Evolutionary conservation across 306 rosid genomes (phyloP).

Genomic region (Prosopis cineraria): DNA sequence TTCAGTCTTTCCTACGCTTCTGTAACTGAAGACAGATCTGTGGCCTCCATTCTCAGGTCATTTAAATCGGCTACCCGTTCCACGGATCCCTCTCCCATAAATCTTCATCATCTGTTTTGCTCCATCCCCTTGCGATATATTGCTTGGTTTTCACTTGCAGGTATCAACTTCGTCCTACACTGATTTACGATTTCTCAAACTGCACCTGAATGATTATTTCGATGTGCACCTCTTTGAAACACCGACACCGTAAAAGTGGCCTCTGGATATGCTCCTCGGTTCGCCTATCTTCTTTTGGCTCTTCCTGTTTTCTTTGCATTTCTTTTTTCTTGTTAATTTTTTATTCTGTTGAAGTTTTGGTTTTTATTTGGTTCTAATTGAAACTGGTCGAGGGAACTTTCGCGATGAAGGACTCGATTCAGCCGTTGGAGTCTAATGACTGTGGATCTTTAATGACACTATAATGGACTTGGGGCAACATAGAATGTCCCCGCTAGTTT

Average conservation of each 20-base stretch:
- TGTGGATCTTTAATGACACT: slow-evolving; percentile 12
- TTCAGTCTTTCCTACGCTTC: not conserved
- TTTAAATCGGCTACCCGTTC: not conserved
- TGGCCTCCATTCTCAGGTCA: not conserved
- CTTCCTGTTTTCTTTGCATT: slow-evolving; percentile 16
- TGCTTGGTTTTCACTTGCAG: slow-evolving; percentile 8
- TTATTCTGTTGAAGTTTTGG: slow-evolving; percentile 2
- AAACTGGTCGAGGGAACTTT: not conserved
- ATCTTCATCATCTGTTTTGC: not conserved
- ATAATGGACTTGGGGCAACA: not conserved
- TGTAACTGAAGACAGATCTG: not conserved
- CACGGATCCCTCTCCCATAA: slow-evolving; percentile 11
- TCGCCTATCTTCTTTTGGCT: slow-evolving; percentile 29
- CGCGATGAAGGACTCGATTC: slow-evolving; percentile 25
- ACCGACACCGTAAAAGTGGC: not conserved
- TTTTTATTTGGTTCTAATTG: slow-evolving; percentile 27
- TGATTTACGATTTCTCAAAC: slow-evolving; percentile 22
- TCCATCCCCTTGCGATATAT: slow-evolving; percentile 24
- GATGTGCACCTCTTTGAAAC: slow-evolving; percentile 6
- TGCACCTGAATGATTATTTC: not conserved
- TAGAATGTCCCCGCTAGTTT: slow-evolving; percentile 2
- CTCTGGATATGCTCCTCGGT: not conserved
- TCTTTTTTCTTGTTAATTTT: not conserved
- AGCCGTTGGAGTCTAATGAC: slow-evolving; percentile 6
- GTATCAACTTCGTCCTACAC: slow-evolving; percentile 26